phyloP scores from a whole-genome alignment of 768 basidiomycete genomes.

The Phylloporus rhodoxanthus region DNA sequence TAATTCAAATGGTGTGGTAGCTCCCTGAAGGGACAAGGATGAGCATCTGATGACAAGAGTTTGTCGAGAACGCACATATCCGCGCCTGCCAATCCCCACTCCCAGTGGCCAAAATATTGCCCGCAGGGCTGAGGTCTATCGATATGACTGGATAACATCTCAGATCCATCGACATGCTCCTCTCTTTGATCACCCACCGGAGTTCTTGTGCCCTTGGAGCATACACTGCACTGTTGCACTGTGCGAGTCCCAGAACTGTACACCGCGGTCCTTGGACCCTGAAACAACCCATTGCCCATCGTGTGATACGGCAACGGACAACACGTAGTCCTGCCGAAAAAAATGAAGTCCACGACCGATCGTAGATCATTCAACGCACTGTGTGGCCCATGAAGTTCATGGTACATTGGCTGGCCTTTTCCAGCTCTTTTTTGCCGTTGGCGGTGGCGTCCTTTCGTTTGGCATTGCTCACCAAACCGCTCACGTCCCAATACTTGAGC shows the following conservation, averaged over 20 bases:
- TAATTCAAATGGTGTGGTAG: slow-evolving; percentile 27
- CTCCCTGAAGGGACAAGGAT: slow-evolving; percentile 19
- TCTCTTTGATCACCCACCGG: slow-evolving; percentile 38
- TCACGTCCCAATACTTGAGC: slow-evolving; percentile 81
- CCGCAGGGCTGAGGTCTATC: slow-evolving; percentile 60
- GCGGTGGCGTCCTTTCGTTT: slow-evolving; percentile 32
- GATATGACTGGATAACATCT: slow-evolving; percentile 49
- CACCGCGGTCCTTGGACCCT: slow-evolving; percentile 92
- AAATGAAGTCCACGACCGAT: background rate
- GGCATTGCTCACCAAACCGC: slow-evolving; percentile 26
- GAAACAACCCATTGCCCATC: slow-evolving; percentile 95
- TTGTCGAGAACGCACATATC: slow-evolving; percentile 45
- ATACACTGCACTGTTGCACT: slow-evolving; percentile 82
- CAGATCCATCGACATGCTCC: slow-evolving; percentile 4
- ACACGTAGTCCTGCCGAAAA: slow-evolving; percentile 55
- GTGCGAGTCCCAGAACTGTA: slow-evolving; percentile 88
- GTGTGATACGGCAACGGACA: slow-evolving; percentile 75
- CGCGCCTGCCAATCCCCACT: slow-evolving; percentile 68
- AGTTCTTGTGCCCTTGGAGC: slow-evolving; percentile 75
- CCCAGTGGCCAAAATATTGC: slow-evolving; percentile 60
- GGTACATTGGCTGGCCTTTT: slow-evolving; percentile 53
- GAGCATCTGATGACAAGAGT: background rate
- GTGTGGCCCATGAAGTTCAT: slow-evolving; percentile 91
- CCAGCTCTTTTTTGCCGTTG: slow-evolving; percentile 45
- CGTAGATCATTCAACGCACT: slow-evolving; percentile 33